Evolutionary conservation across 208 protist species (phyloP).

Genomic region (Porcisia hertigi): DNA sequence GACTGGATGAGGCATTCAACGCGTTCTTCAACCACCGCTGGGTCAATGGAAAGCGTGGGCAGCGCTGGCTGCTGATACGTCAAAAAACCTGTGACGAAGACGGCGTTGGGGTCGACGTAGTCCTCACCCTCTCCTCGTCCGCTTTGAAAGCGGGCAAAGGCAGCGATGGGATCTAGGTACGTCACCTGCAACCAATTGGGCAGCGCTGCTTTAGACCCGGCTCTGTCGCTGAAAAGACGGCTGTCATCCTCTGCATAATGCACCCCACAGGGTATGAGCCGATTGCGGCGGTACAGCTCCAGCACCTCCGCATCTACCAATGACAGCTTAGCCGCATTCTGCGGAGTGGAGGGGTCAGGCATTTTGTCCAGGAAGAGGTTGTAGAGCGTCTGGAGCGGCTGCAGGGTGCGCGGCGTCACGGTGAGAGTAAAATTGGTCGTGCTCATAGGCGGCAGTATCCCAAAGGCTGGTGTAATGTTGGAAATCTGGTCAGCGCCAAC

Average conservation of each 20-base stretch:
- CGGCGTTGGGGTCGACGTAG: slow-evolving; percentile 5
- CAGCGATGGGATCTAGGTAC: slow-evolving; percentile 29
- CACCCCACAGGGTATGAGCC: slow-evolving; percentile 21
- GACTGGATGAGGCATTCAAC: slow-evolving; percentile 79
- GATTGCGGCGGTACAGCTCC: slow-evolving; percentile 28
- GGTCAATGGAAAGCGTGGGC: slow-evolving; percentile 60
- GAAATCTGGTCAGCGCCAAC: slow-evolving; percentile 9
- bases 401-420: slow-evolving; percentile 22
- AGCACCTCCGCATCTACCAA: slow-evolving; percentile 31
- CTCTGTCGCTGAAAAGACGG: neutral
- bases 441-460: slow-evolving; percentile 24
- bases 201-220: neutral
- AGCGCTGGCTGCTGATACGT: slow-evolving; percentile 70
- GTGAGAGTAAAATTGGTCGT: slow-evolving; percentile 31
- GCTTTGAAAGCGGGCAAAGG: slow-evolving; percentile 21
- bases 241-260: neutral
- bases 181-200: slow-evolving; percentile 23
- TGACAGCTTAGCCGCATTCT: slow-evolving; percentile 19
- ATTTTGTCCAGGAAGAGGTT: slow-evolving; percentile 80
- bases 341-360: slow-evolving; percentile 40
- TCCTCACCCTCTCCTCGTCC: neutral
- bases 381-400: slow-evolving; percentile 39
- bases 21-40: slow-evolving; percentile 65
- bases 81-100: slow-evolving; percentile 78
- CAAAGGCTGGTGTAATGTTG: slow-evolving; percentile 17